These are phyloP conservation scores for Ilyonectria destructans DNA, from an alignment of 2,329 filamentous ascomycete genomes.

Conservation along the genomic window DNA sequence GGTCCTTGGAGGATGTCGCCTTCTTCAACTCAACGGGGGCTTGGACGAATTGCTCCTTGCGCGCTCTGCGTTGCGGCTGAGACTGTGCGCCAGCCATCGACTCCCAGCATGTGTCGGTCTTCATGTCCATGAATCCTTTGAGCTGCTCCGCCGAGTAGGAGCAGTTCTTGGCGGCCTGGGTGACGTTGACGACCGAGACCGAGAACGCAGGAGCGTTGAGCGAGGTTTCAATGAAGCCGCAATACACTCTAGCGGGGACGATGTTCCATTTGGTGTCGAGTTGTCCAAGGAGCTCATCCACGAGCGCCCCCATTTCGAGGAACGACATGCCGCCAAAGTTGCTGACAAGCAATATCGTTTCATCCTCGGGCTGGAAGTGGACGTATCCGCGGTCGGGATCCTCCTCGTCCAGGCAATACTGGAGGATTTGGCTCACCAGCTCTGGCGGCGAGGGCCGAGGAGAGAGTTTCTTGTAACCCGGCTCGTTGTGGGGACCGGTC, in stretches of 20 bases:
- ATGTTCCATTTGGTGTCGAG: conserved; percentile 65
- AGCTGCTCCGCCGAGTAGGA: conserved; percentile 68
- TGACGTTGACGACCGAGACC: conserved; percentile 76
- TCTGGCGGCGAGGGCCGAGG: conserved; percentile 66
- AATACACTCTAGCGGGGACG: conserved; percentile 69
- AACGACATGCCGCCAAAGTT: conserved; percentile 74
- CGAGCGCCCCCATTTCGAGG: conserved; percentile 70
- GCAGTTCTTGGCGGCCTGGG: conserved; percentile 62
- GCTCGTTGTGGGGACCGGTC: conserved; percentile 79
- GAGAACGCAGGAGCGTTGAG: conserved; percentile 82
- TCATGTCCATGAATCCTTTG: conserved; percentile 76
- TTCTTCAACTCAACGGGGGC: conserved; percentile 55
- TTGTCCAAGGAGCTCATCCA: conserved; percentile 69
- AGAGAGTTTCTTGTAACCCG: conserved; percentile 71
- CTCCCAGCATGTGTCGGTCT: conserved; percentile 73
- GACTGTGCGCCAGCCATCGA: conserved; percentile 65
- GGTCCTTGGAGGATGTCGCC: conserved; percentile 56
- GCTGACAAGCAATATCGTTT: conserved; percentile 70
- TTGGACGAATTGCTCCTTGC: conserved; percentile 62
- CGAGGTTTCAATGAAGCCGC: conserved; percentile 79
- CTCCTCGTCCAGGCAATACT: conserved; percentile 71
- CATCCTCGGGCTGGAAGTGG: conserved; percentile 62
- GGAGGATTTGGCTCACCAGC: conserved; percentile 72
- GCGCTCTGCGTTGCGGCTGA: conserved; percentile 49
- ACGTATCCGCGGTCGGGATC: conserved; percentile 68